A percentile compares a stretch with the other conserved stretches of the same genome.
These are phyloP conservation scores for Aegilops bicornis DNA, from an alignment of 176 grass and related monocot species.

Conservation along the genomic window DNA sequence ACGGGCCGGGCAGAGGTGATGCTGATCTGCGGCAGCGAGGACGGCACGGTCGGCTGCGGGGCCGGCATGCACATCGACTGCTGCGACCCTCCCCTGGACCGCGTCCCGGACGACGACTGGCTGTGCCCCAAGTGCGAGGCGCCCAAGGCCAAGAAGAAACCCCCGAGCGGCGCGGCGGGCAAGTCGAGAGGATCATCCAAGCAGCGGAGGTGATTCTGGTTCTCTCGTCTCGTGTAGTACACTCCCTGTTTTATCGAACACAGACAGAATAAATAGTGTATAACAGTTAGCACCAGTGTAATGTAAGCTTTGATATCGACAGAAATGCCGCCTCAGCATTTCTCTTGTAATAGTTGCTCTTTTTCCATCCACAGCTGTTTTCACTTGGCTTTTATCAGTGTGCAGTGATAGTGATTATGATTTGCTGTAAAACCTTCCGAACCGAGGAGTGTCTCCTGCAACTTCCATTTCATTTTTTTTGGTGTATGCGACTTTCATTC, in stretches of 20 bases:
- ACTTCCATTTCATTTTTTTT: no score
- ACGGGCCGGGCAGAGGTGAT: slow-evolving; percentile 69
- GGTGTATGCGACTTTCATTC: no score
- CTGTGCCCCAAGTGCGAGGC: slow-evolving; percentile 56
- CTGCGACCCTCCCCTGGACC: slow-evolving; percentile 64
- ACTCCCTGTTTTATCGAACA: neutral
- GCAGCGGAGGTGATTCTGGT: slow-evolving; percentile 17
- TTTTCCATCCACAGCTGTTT: neutral
- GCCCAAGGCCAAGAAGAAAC: slow-evolving; percentile 23
- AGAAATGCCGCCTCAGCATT: slow-evolving; percentile 39
- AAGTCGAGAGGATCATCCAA: slow-evolving; percentile 29
- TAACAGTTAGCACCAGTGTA: neutral
- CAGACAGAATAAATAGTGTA: neutral
- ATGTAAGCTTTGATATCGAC: neutral
- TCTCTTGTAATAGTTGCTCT: neutral
- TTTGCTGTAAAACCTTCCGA: no score
- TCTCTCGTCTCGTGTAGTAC: no score
- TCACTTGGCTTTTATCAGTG: neutral
- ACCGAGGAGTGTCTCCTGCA: no score
- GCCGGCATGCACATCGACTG: slow-evolving; percentile 80
- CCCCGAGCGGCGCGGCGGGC: neutral
- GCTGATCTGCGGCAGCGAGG: slow-evolving; percentile 81
- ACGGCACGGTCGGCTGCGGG: slow-evolving; percentile 53
- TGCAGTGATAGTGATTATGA: neutral
- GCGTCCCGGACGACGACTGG: slow-evolving; percentile 66